Base-by-base conservation (phyloP, 495 filamentous ascomycete genomes). In the Talaromyces trachyspermus region DNA sequence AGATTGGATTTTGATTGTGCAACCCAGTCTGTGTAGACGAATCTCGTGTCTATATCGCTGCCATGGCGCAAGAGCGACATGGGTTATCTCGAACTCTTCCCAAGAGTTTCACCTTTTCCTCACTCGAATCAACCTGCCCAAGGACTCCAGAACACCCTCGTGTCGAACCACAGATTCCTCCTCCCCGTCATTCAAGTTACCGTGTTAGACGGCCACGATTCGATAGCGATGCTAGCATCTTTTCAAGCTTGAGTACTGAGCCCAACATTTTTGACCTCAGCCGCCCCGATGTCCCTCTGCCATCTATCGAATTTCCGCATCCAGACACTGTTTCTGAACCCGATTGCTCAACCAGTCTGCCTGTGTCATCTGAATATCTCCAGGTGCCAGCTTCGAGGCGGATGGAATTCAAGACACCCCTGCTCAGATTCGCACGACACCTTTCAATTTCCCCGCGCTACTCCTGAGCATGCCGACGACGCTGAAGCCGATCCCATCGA, bases 41-140 rank as follows among this genome's bases (percentile, higher is more conserved):
- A 38, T 22, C n/a, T n/a, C n/a, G 12, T 2, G 22, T 12, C 35
- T 17, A 25, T 43, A 18, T 44, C 42, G 42, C 14, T 61, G 64
- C 43, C 55, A 77, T 78, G 75, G 61, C 69, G 49, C 61, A 62
- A 54, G 61, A 63, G 56, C 72, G 70, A 48, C 72, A 72, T 8
- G 65, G 73, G 38, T 66, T 82, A 22, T 84, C 79, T 52, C 80
- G 79, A 48, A 82, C 79, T 11, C 72, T 85, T 25, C 81, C 81
- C 18, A 74, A 80, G 42, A 80, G 77, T 62, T 84, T 84, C 60
- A 76, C 70, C 19, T 83, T 81, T 52, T 71, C 80, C 60, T 79
- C 76, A 42, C 58, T 64, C 18, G 68, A 68, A 54, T 61, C 65
- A 43, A 67, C 71, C 32, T 63, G 69, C 38, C 81, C 81, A 25